Percentiles rank a stretch among this genome's conserved stretches.
phyloP scores from a whole-genome alignment of 2,329 filamentous ascomycete genomes.

The Venturia carpophila region DNA sequence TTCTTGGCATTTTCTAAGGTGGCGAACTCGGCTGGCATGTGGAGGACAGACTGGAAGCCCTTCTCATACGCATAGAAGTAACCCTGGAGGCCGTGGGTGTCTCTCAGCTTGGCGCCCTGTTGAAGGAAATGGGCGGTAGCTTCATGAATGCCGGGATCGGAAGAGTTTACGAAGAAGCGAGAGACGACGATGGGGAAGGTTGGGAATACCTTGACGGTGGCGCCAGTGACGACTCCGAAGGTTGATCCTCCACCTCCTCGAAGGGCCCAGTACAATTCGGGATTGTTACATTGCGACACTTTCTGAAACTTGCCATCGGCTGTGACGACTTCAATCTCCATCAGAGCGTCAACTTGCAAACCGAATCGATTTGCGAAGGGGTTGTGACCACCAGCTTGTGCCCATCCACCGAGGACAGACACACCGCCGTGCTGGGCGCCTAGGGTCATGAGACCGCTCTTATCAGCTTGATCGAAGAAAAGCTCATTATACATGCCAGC shows the following conservation, averaged over 20 bases:
- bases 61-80: conserved; percentile 19
- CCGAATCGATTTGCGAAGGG: conserved; percentile 16
- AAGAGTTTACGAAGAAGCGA: conserved; percentile 18
- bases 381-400: conserved; percentile 18
- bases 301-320: conserved; percentile 18
- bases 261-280: conserved; percentile 19
- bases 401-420: conserved; percentile 17
- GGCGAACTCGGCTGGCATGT: conserved; percentile 15
- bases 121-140: conserved; percentile 17
- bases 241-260: conserved; percentile 18
- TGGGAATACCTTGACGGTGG: conserved; percentile 18
- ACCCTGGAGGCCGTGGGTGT: conserved; percentile 14
- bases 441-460: conserved; percentile 16
- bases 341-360: conserved; percentile 14
- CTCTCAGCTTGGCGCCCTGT: conserved; percentile 15
- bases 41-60: conserved; percentile 16
- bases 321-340: conserved; percentile 19
- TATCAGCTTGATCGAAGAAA: conserved; percentile 16
- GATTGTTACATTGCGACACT: conserved; percentile 18
- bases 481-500: conserved; percentile 18
- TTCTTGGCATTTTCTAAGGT: conserved; percentile 14
- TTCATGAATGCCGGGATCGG: conserved; percentile 3
- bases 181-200: conserved; percentile 17
- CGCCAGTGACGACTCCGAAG: conserved; percentile 17
- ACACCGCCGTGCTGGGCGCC: conserved; percentile 19